Base-by-base conservation (phyloP, 768 basidiomycete species). In the Lentinula sp. region DNA sequence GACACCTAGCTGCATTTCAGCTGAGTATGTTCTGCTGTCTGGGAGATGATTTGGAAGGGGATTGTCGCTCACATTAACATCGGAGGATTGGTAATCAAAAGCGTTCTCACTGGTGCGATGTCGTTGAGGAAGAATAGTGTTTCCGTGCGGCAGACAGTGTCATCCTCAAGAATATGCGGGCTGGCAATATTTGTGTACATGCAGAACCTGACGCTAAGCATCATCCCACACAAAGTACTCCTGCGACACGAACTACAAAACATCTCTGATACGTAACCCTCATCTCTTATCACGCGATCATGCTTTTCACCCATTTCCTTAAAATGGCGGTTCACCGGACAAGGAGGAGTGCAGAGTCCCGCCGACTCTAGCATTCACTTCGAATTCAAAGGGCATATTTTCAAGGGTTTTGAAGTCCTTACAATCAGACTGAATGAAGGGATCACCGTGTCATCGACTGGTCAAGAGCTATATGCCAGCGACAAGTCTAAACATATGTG, bases 1-100 rank as follows among this genome's bases (percentile, higher is more conserved):
- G 96, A 53, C 96, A 98, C 70, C 85, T 99, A 68, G 79, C 80
- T 57, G 80, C 86, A 10, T 91, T 97, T 79, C 76, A 79, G 46
- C 96, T 95, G 6, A 81, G 86, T n/a, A 87, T 97, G 74, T 1
- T 96, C 96, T 1, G 92, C 95, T 2, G 91, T 98, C 0, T 99
- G 94, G 94, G 96, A 99, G 74, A 88, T 85, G 59, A 98, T 98
- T 65, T 87, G 95, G 62, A 99, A 99, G 77, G 95, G 95, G 36
- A 95, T 99, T 70, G 68, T 94, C 10, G 71, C 80, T 62, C 93
- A 94, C 73, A 87, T 98, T 58, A 83, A 92, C 61, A 68, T 82
- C 2, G 75, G 86, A 1, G 88, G 92, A 8, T 45, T 73, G 0
- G 15, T 93, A 67, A 90, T 83, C 79, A 89, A 87, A 76, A 77